Evolutionary conservation across 306 rosid genomes (phyloP), one percentile per base, ranked within the genome.

Genomic region (Mucuna pruriens): DNA sequence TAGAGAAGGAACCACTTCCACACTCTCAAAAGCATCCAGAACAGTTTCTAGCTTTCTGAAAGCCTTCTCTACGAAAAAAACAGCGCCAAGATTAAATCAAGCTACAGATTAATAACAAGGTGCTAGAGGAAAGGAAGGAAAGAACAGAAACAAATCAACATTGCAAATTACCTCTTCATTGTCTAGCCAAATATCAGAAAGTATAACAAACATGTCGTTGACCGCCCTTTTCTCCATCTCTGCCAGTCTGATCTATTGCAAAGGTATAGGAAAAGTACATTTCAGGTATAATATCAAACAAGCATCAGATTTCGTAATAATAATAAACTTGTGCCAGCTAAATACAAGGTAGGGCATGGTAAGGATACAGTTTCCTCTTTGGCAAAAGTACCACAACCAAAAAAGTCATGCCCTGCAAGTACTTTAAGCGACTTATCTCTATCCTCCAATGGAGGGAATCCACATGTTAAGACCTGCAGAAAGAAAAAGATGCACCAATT

Each of bases 111-210:
- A 67, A 64, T 15, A 57, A 48, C 60, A 55, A 71, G 68, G 71
- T 38, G 65, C 52, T 39, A 40, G 67, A 72, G 36, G 23, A 79
- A 39, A 63, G 49, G 40, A 45, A 65, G 26, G n/a, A 72, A 54
- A 64, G 23, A 12, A 33, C 19, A 48, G 16, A 65, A 65, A 25
- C 5, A 44, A 49, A 19, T 74, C 33, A 51, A 73, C 49, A 72
- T 71, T 67, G 80, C 63, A 46, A 77, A 70, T 82, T 77, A 95
- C 99, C 97, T 93, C 98, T 86, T 93, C 99, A 60, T 80, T 80
- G 91, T 93, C 99, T 69, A 95, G 68, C 97, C 98, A 95, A 72
- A 95, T 48, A 82, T 95, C 99, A 48, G 99, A 91, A 34, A 91
- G 83, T 72, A 95, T 82, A 84, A 95, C 94, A 85, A 90, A 89